Evolutionary conservation across 306 rosid genomes (phyloP), one percentile per base, ranked within the genome.

Genomic region (Quercus mongolica): DNA sequence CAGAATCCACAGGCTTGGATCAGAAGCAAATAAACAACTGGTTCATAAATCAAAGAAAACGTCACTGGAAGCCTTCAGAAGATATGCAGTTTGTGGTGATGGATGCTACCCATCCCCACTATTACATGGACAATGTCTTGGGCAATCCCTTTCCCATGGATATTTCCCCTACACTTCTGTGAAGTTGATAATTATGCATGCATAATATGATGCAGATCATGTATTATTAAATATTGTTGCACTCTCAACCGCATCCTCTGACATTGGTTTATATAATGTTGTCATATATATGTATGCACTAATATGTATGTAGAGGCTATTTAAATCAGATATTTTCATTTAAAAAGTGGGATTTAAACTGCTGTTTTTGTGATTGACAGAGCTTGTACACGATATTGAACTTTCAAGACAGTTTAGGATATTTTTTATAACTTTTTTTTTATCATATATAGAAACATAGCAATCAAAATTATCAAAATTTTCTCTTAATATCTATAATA

Each of bases 51-150:
- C 99, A 96, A 75, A 93, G 99, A 83, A 96, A 96, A 73, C 73
- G 99, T 33, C 99, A 96, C 84, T 96, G 99, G 99, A 96, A 93
- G 80, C 99, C 99, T 31, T 90, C 97, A 0, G 99, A 93, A 84
- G 99, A 96, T 38, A 93, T 96, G 99, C 98, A 93, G 79, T 90
- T 93, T 73, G 92, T 95, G 84, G 96, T 93, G 79, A 82, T 96
- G 94, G 99, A 93, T 83, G 97, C 98, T 51, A 56, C 77, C 7
- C 92, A 91, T 74, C 94, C 96, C 44, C 99, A 89, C 75, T 93
- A 90, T 79, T 91, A 85, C 92, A 90, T 96, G 96, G 97, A 93
- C 56, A 80, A 44, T 71, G 91, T 90, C 74, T 57, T 92, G 63
- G 84, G 73, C 35, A 86, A 86, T 74, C 92, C 94, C 12, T 95